Conservation (phyloP, 2,329 filamentous ascomycete species). For the Chalaropsis ovoidea region DNA sequence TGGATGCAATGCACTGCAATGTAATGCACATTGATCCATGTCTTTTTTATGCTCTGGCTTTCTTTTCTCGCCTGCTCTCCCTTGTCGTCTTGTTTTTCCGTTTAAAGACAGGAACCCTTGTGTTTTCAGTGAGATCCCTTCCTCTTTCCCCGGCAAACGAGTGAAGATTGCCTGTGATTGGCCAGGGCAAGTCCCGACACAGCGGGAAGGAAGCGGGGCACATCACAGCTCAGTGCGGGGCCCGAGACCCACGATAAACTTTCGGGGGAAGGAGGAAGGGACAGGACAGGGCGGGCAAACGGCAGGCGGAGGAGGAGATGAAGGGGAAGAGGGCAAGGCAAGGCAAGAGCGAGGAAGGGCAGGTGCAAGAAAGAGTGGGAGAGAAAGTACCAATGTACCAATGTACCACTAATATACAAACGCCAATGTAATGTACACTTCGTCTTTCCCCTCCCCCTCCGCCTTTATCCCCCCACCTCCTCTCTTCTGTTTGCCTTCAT, state of each 20-base stretch:
- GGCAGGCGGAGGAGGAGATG: too few relatives aligned
- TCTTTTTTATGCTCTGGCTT: not conserved
- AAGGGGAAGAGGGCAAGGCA: not conserved
- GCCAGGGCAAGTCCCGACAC: conserved; percentile 14
- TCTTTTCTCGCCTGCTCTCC: not conserved
- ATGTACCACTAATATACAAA: too few relatives aligned
- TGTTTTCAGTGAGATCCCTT: not conserved
- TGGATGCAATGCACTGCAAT: not conserved
- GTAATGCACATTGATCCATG: not conserved
- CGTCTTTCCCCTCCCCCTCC: too few relatives aligned
- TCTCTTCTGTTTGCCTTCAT: not conserved
- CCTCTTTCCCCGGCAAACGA: conserved; percentile 1
- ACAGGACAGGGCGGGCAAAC: not conserved
- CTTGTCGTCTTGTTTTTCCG: not conserved
- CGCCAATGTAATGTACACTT: too few relatives aligned
- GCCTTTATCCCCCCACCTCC: not conserved
- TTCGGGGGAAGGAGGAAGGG: not conserved
- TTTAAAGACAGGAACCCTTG: not conserved
- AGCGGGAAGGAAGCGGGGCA: conserved; percentile 17
- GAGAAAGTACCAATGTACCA: not conserved
- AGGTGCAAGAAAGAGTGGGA: not conserved
- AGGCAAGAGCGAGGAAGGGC: too few relatives aligned
- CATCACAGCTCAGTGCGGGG: conserved; percentile 1
- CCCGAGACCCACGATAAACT: conserved; percentile 11
- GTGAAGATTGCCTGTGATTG: conserved; percentile 15